Percentiles rank a stretch among this genome's conserved stretches.
phyloP scores from a whole-genome alignment of 2,329 filamentous ascomycete genomes.

The Trichoderma asperellum region DNA sequence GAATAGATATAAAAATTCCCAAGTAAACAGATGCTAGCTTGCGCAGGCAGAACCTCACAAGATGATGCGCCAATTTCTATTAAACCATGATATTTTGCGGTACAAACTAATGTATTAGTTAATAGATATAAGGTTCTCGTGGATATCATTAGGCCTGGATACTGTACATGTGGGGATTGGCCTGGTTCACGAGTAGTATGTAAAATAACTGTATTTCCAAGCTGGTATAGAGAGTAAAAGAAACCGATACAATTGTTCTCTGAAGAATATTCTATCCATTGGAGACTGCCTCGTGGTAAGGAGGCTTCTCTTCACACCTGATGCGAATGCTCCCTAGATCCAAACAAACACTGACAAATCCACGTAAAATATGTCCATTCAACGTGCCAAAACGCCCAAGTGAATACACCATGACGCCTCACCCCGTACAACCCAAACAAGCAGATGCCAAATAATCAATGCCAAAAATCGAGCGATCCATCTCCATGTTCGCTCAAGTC shows the following conservation, averaged over 20 bases:
- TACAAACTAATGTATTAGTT: not conserved
- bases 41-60: too few relatives aligned
- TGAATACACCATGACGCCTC: conserved; percentile 6
- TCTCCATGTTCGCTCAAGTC: not conserved
- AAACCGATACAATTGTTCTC: not conserved
- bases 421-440: conserved; percentile 11
- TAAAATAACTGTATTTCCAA: not conserved
- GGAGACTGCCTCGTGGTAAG: not conserved
- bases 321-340: not conserved
- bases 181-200: not conserved
- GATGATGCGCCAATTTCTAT: too few relatives aligned
- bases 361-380: not conserved
- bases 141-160: not conserved
- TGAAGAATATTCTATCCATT: not conserved
- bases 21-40: not conserved
- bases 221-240: not conserved
- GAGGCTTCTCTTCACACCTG: not conserved
- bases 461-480: not conserved
- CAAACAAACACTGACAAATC: conserved; percentile 5
- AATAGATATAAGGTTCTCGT: not conserved
- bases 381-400: conserved; percentile 12
- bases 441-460: not conserved
- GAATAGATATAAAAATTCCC: not conserved
- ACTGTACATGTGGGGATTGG: not conserved
- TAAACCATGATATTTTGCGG: too few relatives aligned